A percentile compares a stretch with the other conserved stretches of the same genome.
These are phyloP conservation scores for Sanguinoderma infundibulare DNA, from an alignment of 1,284 basidiomycete genomes.

Conservation along the genomic window DNA sequence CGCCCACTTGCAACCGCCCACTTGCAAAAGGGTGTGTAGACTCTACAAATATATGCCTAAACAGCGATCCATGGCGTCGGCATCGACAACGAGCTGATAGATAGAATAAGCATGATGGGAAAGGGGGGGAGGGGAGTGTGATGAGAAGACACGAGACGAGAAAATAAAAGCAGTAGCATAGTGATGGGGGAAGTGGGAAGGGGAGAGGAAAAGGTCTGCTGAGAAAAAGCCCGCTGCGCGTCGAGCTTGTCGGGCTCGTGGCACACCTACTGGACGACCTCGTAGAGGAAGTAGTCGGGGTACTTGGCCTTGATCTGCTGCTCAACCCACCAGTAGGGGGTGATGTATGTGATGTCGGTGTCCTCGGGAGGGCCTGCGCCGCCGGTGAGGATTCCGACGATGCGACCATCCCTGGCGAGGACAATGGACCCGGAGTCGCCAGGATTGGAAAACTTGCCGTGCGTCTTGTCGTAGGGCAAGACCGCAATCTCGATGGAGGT, in stretches of 20 bases:
- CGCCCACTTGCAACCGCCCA: too few relatives aligned
- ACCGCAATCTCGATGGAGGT: constrained; percentile 30
- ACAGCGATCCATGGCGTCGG: too few relatives aligned
- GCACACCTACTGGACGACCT: neutral
- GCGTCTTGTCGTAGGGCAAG: constrained; percentile 24
- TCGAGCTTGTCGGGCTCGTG: neutral
- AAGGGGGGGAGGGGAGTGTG: too few relatives aligned
- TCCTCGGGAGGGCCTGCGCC: constrained; percentile 25
- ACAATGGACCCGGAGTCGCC: constrained; percentile 38
- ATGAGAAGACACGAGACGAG: too few relatives aligned
- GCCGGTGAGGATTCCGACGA: constrained; percentile 34
- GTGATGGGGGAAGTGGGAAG: too few relatives aligned
- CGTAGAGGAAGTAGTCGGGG: constrained; percentile 27
- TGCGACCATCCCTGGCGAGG: constrained; percentile 29
- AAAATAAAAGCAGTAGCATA: too few relatives aligned
- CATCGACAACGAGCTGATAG: too few relatives aligned
- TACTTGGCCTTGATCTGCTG: constrained; percentile 29
- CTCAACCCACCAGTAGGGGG: constrained; percentile 33
- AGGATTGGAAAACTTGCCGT: constrained; percentile 28
- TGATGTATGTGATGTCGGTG: constrained; percentile 32
- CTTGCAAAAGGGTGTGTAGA: too few relatives aligned
- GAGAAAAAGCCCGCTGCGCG: too few relatives aligned
- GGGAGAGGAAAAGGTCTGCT: too few relatives aligned
- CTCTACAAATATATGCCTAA: too few relatives aligned
- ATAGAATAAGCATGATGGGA: too few relatives aligned